Percentiles rank a stretch among this genome's conserved stretches.
Evolutionary conservation across 2,329 filamentous ascomycete genomes (phyloP).

Genomic region (Cladosporium sphaerospermum): DNA sequence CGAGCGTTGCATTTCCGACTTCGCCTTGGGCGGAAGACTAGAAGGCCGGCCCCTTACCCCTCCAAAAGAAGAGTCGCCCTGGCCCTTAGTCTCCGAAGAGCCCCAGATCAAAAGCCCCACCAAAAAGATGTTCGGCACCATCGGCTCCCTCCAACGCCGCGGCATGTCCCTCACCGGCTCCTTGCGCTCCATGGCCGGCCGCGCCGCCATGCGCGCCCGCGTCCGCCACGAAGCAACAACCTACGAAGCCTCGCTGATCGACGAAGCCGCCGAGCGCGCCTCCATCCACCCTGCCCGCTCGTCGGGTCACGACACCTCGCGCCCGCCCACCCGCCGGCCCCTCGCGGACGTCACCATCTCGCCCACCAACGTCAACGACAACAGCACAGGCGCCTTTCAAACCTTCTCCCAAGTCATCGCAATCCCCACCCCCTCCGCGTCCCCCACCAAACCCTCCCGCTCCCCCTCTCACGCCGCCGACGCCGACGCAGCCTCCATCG

Average conservation of each 20-base stretch:
- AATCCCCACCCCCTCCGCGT: background rate
- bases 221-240: background rate
- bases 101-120: background rate
- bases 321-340: constrained; percentile 4
- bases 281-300: constrained; percentile 2
- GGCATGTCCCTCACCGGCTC: constrained; percentile 1
- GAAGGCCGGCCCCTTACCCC: constrained; percentile 13
- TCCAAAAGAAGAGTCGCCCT: background rate
- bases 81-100: background rate
- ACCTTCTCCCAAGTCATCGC: constrained; percentile 6
- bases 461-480: background rate
- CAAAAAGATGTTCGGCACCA: constrained; percentile 4
- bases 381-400: background rate
- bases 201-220: constrained; percentile 2
- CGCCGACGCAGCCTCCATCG: constrained; percentile 4
- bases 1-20: constrained; percentile 25
- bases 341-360: background rate
- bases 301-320: background rate
- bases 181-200: constrained; percentile 1
- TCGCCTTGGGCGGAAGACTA: constrained; percentile 23
- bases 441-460: background rate
- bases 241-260: constrained; percentile 2
- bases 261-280: background rate
- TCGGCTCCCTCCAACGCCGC: background rate
- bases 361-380: background rate